Percentiles rank a stretch among this genome's conserved stretches.
phyloP scores from a whole-genome alignment of 805 yeast genomes.

The Yamadazyma sp. region DNA sequence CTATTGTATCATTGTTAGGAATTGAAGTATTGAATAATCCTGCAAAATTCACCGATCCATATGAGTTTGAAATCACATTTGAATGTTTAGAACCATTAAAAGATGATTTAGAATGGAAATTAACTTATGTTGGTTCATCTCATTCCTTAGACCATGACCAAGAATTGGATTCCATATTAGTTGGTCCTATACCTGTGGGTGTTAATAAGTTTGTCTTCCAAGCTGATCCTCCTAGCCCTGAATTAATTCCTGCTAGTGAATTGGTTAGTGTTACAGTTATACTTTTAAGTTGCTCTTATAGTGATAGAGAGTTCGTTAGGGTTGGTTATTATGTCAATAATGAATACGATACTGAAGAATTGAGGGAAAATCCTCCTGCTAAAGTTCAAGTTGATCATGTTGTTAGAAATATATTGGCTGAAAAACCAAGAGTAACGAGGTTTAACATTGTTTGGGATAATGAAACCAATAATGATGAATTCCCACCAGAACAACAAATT shows the following conservation, averaged over 20 bases:
- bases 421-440: slow-evolving; percentile 95
- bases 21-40: slow-evolving; percentile 93
- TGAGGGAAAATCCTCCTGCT: slow-evolving; percentile 89
- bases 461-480: slow-evolving; percentile 60
- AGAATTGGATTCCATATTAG: slow-evolving; percentile 92
- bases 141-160: slow-evolving; percentile 95
- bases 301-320: slow-evolving; percentile 90
- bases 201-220: slow-evolving; percentile 87
- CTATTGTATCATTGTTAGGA: slow-evolving; percentile 88
- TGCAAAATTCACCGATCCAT: slow-evolving; percentile 88
- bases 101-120: slow-evolving; percentile 94
- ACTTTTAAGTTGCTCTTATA: slow-evolving; percentile 86
- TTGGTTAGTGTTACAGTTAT: slow-evolving; percentile 94
- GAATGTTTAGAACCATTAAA: slow-evolving; percentile 92
- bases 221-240: slow-evolving; percentile 97
- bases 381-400: slow-evolving; percentile 93
- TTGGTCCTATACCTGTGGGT: slow-evolving; percentile 98
- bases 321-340: slow-evolving; percentile 98
- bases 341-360: slow-evolving; percentile 91
- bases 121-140: slow-evolving; percentile 95
- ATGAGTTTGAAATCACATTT: slow-evolving; percentile 95
- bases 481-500: slow-evolving; percentile 73
- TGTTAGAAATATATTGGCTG: slow-evolving; percentile 90
- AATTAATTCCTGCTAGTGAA: slow-evolving; percentile 92
- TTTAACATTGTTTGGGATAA: slow-evolving; percentile 97